phyloP scores from a whole-genome alignment of 2,329 filamentous ascomycete species.

The Aspergillus clavatus region DNA sequence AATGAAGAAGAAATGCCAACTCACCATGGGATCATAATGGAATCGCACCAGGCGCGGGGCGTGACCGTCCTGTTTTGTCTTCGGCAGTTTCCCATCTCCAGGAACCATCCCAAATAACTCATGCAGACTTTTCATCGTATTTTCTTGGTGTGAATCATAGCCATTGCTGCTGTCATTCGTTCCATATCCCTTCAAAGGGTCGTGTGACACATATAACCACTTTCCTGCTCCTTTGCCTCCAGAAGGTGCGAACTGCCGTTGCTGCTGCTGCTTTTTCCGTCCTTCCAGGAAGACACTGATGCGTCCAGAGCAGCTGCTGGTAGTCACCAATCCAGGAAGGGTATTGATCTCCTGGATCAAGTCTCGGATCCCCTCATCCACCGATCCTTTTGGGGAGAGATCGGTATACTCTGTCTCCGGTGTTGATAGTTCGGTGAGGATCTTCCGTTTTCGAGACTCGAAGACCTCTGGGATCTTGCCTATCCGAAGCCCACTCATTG shows the following conservation, averaged over 20 bases:
- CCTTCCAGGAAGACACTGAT: conserved; percentile 87
- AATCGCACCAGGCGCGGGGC: conserved; percentile 61
- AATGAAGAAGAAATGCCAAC: conserved; percentile 27
- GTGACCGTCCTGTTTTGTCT: conserved; percentile 43
- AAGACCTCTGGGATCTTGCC: conserved; percentile 41
- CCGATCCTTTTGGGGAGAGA: conserved; percentile 79
- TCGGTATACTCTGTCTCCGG: conserved; percentile 72
- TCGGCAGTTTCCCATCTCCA: conserved; percentile 25
- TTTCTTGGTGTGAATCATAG: conserved; percentile 12
- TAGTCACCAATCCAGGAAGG: conserved; percentile 74
- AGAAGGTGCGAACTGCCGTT: conserved; percentile 50
- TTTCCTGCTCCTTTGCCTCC: conserved; percentile 80
- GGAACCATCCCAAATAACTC: conserved; percentile 43
- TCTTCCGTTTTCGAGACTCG: conserved; percentile 62
- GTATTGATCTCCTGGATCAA: conserved; percentile 75
- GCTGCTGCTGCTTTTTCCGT: conserved; percentile 40
- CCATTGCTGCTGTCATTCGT: background rate
- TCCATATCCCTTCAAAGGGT: conserved; percentile 50
- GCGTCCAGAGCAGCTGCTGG: conserved; percentile 85
- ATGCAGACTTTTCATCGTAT: conserved; percentile 30
- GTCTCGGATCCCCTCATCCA: conserved; percentile 72
- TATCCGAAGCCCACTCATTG: conserved; percentile 5
- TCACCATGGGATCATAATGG: conserved; percentile 93
- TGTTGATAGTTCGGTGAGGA: conserved; percentile 64
- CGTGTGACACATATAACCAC: conserved; percentile 88